Conservation (phyloP, 345 rosid genomes). For the Anacardium occidentale region DNA sequence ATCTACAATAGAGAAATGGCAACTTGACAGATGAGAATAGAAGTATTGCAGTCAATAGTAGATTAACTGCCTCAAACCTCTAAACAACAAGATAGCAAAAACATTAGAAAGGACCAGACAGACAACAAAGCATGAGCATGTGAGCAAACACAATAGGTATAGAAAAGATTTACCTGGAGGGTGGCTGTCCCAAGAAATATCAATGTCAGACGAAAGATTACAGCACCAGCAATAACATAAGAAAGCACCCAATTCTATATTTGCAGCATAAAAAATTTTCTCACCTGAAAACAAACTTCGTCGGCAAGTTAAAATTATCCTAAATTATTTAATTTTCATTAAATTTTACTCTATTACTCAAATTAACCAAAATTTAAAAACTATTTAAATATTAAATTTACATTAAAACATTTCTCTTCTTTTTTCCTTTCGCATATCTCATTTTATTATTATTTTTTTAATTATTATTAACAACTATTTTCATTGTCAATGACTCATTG, state of each 20-base stretch:
- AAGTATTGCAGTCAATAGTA: slow-evolving; percentile 74
- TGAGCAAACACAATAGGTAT: neutral
- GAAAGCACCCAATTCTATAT: slow-evolving; percentile 79
- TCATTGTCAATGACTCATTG: no score
- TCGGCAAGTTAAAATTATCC: no score
- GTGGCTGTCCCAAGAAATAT: slow-evolving; percentile 90
- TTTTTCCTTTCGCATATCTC: no score
- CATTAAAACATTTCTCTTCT: no score
- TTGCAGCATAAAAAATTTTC: slow-evolving; percentile 26
- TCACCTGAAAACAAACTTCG: no score
- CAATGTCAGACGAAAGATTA: slow-evolving; percentile 67
- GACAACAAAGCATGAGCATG: slow-evolving; percentile 1
- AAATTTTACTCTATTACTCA: no score
- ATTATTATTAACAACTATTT: no score
- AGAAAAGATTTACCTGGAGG: slow-evolving; percentile 61
- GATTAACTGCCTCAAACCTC: slow-evolving; percentile 86
- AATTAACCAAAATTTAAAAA: no score
- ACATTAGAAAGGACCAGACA: slow-evolving; percentile 16
- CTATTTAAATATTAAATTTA: no score
- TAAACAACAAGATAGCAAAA: slow-evolving; percentile 31
- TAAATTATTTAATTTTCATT: no score
- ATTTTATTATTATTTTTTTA: no score
- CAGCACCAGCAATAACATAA: slow-evolving; percentile 87
- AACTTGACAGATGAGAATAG: slow-evolving; percentile 91
- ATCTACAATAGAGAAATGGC: slow-evolving; percentile 18